phyloP scores from a whole-genome alignment of 306 rosid genomes.

The Pyrus communis region DNA sequence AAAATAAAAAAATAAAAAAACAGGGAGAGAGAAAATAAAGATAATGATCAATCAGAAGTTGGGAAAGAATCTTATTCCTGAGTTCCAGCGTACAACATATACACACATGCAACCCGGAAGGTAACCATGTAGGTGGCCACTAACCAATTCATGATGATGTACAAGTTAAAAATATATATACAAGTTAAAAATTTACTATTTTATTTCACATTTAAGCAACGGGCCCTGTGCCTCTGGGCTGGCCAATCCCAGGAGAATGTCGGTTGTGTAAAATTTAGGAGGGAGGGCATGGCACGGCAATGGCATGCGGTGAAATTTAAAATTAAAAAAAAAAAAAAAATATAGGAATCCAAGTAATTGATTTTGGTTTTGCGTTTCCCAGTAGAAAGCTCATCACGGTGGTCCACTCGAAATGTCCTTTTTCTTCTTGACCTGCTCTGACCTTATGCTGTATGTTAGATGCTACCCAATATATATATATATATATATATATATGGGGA shows the following conservation, averaged over 20 bases:
- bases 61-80: not conserved
- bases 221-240: not conserved
- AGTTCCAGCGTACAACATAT: not conserved
- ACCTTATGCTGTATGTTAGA: slow-evolving; percentile 59
- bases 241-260: not conserved
- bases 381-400: slow-evolving; percentile 29
- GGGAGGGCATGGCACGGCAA: not conserved
- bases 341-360: not conserved
- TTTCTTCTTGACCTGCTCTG: slow-evolving; percentile 63
- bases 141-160: not conserved
- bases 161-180: not conserved
- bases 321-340: not conserved
- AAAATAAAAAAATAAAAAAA: too few species aligned
- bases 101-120: not conserved
- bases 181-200: not conserved
- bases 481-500: too few species aligned
- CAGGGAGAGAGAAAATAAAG: too few species aligned
- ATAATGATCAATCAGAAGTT: not conserved
- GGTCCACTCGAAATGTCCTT: slow-evolving; percentile 46
- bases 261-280: not conserved
- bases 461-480: slow-evolving; percentile 26
- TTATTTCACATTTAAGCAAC: not conserved
- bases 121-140: not conserved
- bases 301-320: not conserved
- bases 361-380: slow-evolving; percentile 4